Percentiles rank a stretch among this genome's conserved stretches.
Evolutionary conservation across 2,329 filamentous ascomycete genomes (phyloP).

Genomic region (Sporothrix curviconia): DNA sequence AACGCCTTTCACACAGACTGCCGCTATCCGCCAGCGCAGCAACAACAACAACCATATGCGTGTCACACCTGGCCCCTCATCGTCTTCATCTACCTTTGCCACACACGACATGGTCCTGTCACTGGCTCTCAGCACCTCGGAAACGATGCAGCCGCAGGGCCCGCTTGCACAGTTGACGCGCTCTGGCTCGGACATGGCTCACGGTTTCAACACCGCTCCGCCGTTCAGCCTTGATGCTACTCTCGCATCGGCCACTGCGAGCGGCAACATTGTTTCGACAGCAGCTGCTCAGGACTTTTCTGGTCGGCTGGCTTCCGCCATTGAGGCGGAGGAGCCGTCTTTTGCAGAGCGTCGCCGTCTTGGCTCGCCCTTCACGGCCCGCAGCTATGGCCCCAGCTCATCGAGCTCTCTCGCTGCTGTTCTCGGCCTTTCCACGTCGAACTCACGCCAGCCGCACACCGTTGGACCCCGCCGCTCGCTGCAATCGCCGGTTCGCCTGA

Average conservation of each 20-base stretch:
- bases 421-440: conserved; percentile 31
- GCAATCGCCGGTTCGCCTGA: conserved; percentile 49
- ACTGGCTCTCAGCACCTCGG: conserved; percentile 55
- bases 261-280: background rate
- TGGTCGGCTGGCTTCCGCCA: conserved; percentile 10
- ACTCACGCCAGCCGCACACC: conserved; percentile 40
- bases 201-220: background rate
- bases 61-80: conserved; percentile 30
- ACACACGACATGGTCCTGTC: conserved; percentile 58
- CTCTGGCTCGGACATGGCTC: conserved; percentile 22
- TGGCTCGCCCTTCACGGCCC: conserved; percentile 50
- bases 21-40: conserved; percentile 41
- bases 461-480: conserved; percentile 44
- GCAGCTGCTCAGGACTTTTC: conserved; percentile 2
- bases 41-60: too few relatives aligned
- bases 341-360: conserved; percentile 34
- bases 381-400: conserved; percentile 57
- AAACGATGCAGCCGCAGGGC: conserved; percentile 57
- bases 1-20: conserved; percentile 47
- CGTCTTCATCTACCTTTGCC: conserved; percentile 46
- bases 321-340: conserved; percentile 23
- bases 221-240: background rate
- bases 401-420: conserved; percentile 41
- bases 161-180: conserved; percentile 54
- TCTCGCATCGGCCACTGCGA: background rate